Conservation (phyloP, 306 rosid genomes). For the Vigna reflexopilosa region DNA sequence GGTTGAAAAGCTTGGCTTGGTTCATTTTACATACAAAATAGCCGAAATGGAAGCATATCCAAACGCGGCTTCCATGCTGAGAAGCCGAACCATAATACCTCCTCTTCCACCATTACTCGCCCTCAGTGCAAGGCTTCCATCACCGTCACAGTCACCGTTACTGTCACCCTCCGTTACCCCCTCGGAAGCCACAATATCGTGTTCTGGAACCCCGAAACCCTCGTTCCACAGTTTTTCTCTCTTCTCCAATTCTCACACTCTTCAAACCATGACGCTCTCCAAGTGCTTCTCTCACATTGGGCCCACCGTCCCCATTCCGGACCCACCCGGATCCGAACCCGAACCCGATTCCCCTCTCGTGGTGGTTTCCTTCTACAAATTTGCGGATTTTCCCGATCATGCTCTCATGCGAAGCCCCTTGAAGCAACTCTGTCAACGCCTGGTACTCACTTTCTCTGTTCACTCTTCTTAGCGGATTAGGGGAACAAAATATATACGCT, state of each 20-base stretch:
- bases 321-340: slow-evolving; percentile 24
- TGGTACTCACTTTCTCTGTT: slow-evolving; percentile 62
- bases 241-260: slow-evolving; percentile 37
- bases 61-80: slow-evolving; percentile 55
- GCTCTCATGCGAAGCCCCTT: slow-evolving; percentile 74
- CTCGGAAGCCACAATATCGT: slow-evolving; percentile 38
- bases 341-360: slow-evolving; percentile 55
- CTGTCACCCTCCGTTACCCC: slow-evolving; percentile 22
- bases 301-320: slow-evolving; percentile 44
- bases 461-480: neutral
- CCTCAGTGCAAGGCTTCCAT: slow-evolving; percentile 52
- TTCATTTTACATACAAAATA: neutral
- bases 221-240: slow-evolving; percentile 25
- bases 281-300: slow-evolving; percentile 48
- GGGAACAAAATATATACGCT: no score
- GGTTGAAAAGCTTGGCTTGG: slow-evolving; percentile 9
- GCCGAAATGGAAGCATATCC: slow-evolving; percentile 36
- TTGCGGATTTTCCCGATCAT: slow-evolving; percentile 80
- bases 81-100: slow-evolving; percentile 36
- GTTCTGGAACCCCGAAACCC: slow-evolving; percentile 37
- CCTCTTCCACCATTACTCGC: slow-evolving; percentile 40
- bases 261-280: slow-evolving; percentile 65
- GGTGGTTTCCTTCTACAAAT: slow-evolving; percentile 92
- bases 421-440: slow-evolving; percentile 80
- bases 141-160: slow-evolving; percentile 12